Conservation (phyloP, 768 basidiomycete species). For the Termitomyces sp. region DNA sequence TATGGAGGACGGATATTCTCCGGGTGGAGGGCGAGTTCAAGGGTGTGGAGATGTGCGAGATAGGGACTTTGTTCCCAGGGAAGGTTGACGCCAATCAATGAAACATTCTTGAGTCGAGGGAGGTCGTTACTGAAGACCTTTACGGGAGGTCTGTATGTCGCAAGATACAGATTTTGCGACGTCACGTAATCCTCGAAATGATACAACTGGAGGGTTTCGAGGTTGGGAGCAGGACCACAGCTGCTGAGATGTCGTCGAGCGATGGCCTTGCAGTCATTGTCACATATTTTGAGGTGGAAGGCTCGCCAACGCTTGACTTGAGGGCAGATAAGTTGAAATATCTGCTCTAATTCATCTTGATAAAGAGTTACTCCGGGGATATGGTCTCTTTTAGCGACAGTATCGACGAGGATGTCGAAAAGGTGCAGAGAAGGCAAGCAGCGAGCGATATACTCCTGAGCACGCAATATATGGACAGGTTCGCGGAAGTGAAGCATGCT, state of each 20-base stretch:
- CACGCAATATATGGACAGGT: constrained; percentile 43
- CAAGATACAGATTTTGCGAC: constrained; percentile 44
- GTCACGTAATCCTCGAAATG: constrained; percentile 57
- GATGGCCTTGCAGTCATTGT: constrained; percentile 50
- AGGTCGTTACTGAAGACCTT: constrained; percentile 48
- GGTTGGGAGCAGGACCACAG: constrained; percentile 48
- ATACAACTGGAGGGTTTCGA: constrained; percentile 59
- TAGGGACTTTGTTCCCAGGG: constrained; percentile 50
- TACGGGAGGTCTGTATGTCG: constrained; percentile 56
- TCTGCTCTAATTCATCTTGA: constrained; percentile 39
- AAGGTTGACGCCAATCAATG: constrained; percentile 62
- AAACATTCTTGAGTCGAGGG: constrained; percentile 49
- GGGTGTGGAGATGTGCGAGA: constrained; percentile 40
- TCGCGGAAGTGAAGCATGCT: constrained; percentile 50
- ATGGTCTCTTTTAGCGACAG: constrained; percentile 44
- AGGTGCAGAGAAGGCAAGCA: constrained; percentile 20
- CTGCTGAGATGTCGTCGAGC: constrained; percentile 46
- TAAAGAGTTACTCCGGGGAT: constrained; percentile 47
- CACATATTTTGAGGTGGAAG: constrained; percentile 56
- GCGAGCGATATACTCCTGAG: constrained; percentile 37
- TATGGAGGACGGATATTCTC: constrained; percentile 55
- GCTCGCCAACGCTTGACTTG: constrained; percentile 51
- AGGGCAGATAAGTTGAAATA: constrained; percentile 40
- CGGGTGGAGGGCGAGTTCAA: constrained; percentile 58
- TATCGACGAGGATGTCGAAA: constrained; percentile 56